These are phyloP conservation scores for Pelargonium cotyledonis DNA, from an alignment of 441 rosid species.

Conservation along the genomic window DNA sequence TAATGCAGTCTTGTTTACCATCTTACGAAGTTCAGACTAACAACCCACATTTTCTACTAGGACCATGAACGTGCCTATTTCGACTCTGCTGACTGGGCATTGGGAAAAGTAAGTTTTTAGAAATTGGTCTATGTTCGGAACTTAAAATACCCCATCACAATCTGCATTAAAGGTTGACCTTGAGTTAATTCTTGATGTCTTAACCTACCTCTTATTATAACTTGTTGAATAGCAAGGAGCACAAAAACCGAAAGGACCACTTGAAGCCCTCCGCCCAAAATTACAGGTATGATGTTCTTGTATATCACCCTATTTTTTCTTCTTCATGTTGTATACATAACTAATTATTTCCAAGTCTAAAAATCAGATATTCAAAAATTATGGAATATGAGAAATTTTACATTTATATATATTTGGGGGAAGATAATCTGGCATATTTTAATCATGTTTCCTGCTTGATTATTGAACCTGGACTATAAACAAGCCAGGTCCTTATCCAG, in stretches of 20 bases:
- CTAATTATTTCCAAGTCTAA: background rate
- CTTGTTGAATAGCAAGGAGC: slow-evolving; percentile 38
- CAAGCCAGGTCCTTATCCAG: background rate
- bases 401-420: background rate
- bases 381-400: background rate
- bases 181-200: background rate
- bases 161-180: background rate
- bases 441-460: background rate
- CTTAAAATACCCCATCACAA: background rate
- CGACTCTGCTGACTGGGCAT: slow-evolving; percentile 73
- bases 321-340: background rate
- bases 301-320: background rate
- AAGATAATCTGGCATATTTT: background rate
- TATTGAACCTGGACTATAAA: background rate
- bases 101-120: slow-evolving; percentile 42
- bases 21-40: slow-evolving; percentile 16
- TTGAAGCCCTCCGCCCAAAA: slow-evolving; percentile 61
- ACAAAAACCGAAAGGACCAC: slow-evolving; percentile 56
- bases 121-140: background rate
- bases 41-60: slow-evolving; percentile 25
- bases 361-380: background rate
- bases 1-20: background rate
- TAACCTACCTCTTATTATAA: background rate
- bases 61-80: slow-evolving; percentile 62
- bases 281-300: slow-evolving; percentile 33